Percentiles rank a stretch among this genome's conserved stretches.
Conservation (phyloP, 1,284 basidiomycete genomes). For the Tranzscheliella williamsii region DNA sequence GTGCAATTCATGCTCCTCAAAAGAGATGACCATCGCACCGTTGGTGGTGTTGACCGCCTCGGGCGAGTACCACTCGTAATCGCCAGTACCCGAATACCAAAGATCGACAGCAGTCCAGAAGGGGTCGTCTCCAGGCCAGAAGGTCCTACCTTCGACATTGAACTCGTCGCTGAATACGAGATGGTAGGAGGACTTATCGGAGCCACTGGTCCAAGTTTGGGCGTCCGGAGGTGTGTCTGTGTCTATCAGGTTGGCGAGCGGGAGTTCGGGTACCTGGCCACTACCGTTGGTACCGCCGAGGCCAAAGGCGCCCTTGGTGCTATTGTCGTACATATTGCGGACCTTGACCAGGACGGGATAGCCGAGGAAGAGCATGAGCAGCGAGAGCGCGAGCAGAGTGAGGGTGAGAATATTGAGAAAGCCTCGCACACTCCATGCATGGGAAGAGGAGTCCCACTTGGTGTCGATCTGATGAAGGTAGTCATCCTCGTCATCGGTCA, state of each 20-base stretch:
- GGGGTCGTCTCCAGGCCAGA: constrained; percentile 61
- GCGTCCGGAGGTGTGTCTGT: constrained; percentile 38
- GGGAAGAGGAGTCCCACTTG: constrained; percentile 41
- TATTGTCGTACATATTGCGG: constrained; percentile 28
- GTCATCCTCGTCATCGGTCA: constrained; percentile 48
- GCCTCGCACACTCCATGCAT: constrained; percentile 41
- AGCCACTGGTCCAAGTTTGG: constrained; percentile 24
- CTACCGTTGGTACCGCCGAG: constrained; percentile 68
- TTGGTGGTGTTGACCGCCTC: constrained; percentile 54
- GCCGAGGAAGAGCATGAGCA: constrained; percentile 57
- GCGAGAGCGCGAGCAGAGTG: constrained; percentile 33
- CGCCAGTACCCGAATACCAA: constrained; percentile 58
- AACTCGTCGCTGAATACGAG: constrained; percentile 76
- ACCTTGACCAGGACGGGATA: constrained; percentile 55
- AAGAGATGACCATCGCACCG: constrained; percentile 44
- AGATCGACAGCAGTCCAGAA: constrained; percentile 58
- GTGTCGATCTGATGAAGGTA: constrained; percentile 45
- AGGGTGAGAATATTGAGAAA: constrained; percentile 52
- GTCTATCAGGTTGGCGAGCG: constrained; percentile 39
- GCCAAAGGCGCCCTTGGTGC: constrained; percentile 63
- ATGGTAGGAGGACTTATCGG: constrained; percentile 44
- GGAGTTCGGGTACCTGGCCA: constrained; percentile 48
- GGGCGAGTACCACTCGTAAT: constrained; percentile 62
- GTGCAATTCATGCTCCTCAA: constrained; percentile 44
- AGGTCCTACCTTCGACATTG: constrained; percentile 71